Evolutionary conservation across 2,329 filamentous ascomycete genomes (phyloP).

Genomic region (Penicillium glabrum): DNA sequence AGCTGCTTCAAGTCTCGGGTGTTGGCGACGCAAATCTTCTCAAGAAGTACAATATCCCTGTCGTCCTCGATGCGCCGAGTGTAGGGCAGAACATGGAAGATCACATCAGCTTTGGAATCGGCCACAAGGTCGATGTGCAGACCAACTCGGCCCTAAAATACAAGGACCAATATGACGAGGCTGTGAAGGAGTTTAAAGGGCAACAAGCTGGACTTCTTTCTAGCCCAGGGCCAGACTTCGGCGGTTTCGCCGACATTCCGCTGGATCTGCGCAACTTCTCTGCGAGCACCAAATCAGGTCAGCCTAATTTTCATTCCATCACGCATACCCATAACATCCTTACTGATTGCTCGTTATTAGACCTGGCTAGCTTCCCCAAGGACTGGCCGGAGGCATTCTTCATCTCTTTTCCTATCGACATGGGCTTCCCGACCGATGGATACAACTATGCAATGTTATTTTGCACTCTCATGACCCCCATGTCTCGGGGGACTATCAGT

Average conservation of each 20-base stretch:
- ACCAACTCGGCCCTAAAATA: not conserved
- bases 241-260: not conserved
- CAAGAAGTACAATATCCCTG: too few relatives aligned
- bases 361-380: not conserved
- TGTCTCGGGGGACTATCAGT: constrained; percentile 48
- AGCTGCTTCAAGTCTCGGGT: too few relatives aligned
- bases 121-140: not conserved
- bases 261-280: not conserved
- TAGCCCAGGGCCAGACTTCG: not conserved
- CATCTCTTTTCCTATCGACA: not conserved
- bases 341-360: not conserved
- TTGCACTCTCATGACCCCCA: constrained; percentile 39
- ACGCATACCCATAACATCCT: not conserved
- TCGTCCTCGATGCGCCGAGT: too few relatives aligned
- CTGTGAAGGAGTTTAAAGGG: not conserved
- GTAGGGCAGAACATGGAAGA: too few relatives aligned
- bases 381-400: not conserved
- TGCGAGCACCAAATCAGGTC: too few relatives aligned
- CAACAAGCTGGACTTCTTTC: not conserved
- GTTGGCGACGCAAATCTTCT: too few relatives aligned
- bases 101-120: not conserved
- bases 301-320: not conserved
- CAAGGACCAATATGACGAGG: not conserved
- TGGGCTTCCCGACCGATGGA: constrained; percentile 24
- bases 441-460: constrained; percentile 35